phyloP scores from a whole-genome alignment of 139 green algal genomes.

The Chlorella sp. region DNA sequence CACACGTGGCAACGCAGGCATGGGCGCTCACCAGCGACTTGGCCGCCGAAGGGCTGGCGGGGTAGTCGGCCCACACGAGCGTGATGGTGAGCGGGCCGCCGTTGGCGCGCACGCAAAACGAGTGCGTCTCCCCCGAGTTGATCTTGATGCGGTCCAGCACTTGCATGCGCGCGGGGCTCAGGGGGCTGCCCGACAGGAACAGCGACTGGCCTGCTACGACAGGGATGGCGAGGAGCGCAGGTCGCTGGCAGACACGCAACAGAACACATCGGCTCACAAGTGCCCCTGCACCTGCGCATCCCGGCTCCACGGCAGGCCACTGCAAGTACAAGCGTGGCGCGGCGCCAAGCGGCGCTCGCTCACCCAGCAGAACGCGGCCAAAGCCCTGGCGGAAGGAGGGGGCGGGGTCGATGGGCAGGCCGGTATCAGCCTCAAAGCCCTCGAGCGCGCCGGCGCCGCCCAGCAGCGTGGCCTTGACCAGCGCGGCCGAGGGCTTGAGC shows the following conservation, averaged over 20 bases:
- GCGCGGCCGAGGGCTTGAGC: conserved; percentile 68
- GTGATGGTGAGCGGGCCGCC: conserved; percentile 73
- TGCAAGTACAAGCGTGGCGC: too few relatives aligned
- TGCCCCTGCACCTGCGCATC: too few relatives aligned
- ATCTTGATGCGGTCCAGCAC: conserved; percentile 38
- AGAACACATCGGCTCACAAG: too few relatives aligned
- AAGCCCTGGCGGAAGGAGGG: conserved; percentile 76
- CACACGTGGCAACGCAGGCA: too few relatives aligned
- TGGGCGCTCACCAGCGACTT: conserved; percentile 74
- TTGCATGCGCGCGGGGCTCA: conserved; percentile 19
- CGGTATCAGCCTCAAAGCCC: conserved; percentile 48
- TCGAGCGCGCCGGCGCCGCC: conserved; percentile 41
- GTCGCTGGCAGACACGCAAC: too few relatives aligned
- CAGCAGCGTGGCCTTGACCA: conserved; percentile 87
- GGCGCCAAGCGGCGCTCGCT: too few relatives aligned
- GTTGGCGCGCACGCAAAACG: conserved; percentile 70
- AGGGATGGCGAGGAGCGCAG: too few relatives aligned
- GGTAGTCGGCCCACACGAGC: conserved; percentile 59
- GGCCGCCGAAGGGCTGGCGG: conserved; percentile 16
- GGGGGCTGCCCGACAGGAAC: background rate
- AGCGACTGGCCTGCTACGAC: conserved; percentile 30
- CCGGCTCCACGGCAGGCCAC: too few relatives aligned
- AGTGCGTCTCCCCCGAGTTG: conserved; percentile 21
- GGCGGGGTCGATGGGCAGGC: conserved; percentile 69
- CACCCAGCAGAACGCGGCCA: conserved; percentile 70